Percentiles rank a stretch among this genome's conserved stretches.
Evolutionary conservation across 1,284 basidiomycete genomes (phyloP).

Genomic region (Pyrrhoderma lamaoense): DNA sequence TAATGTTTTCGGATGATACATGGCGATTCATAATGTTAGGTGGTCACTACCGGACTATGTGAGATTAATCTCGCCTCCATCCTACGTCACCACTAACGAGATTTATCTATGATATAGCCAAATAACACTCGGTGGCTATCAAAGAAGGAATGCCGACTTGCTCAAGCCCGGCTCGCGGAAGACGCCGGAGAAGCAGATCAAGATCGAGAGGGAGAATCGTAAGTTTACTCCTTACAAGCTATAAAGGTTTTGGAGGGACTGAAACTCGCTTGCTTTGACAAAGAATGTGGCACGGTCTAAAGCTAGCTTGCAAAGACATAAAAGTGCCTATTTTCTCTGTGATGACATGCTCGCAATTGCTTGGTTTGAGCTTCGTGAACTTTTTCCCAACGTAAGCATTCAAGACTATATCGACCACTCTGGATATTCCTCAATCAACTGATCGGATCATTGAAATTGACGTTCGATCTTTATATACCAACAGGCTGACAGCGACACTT

Average conservation of each 20-base stretch:
- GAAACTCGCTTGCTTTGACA: background rate
- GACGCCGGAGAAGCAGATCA: conserved; percentile 69
- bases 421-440: conserved; percentile 42
- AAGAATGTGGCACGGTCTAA: conserved; percentile 47
- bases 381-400: conserved; percentile 62
- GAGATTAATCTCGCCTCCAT: conserved; percentile 5
- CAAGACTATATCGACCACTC: background rate
- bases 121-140: conserved; percentile 62
- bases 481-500: conserved; percentile 31
- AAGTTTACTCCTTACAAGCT: conserved; percentile 22
- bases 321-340: conserved; percentile 56
- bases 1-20: background rate
- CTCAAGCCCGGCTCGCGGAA: conserved; percentile 65
- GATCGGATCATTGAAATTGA: too few relatives aligned
- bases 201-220: conserved; percentile 49
- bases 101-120: conserved; percentile 32
- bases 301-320: conserved; percentile 53
- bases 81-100: background rate
- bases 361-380: conserved; percentile 65
- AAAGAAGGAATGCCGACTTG: conserved; percentile 51
- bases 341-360: conserved; percentile 41
- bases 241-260: background rate
- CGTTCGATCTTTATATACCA: conserved; percentile 52
- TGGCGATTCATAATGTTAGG: conserved; percentile 7
- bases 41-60: conserved; percentile 25